Evolutionary conservation across 1,284 basidiomycete species (phyloP).

Genomic region (Austroboletus novae-zelandiae): DNA sequence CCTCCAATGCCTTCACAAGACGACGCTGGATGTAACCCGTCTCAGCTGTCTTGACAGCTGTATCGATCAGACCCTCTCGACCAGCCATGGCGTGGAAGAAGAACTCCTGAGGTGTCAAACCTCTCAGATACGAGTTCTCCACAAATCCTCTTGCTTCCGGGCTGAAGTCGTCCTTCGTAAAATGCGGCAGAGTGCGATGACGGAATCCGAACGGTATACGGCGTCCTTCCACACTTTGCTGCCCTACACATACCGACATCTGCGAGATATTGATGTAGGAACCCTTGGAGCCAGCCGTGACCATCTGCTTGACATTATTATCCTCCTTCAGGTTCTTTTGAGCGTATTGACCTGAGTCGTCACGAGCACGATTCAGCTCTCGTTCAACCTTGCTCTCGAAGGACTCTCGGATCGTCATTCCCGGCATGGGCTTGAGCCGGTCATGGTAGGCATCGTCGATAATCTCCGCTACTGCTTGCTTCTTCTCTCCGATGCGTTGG

Average conservation of each 20-base stretch:
- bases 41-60: slow-evolving; percentile 99
- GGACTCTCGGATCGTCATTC: slow-evolving; percentile 99
- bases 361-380: slow-evolving; percentile 94
- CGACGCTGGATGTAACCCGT: slow-evolving; percentile 99
- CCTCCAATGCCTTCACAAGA: slow-evolving; percentile 96
- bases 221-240: slow-evolving; percentile 97
- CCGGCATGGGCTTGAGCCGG: slow-evolving; percentile 82
- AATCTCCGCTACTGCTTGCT: slow-evolving; percentile 69
- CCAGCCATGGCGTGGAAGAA: slow-evolving; percentile 99
- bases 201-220: slow-evolving; percentile 99
- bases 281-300: slow-evolving; percentile 97
- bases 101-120: slow-evolving; percentile 97
- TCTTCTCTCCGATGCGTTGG: slow-evolving; percentile 79
- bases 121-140: slow-evolving; percentile 99
- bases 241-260: slow-evolving; percentile 99
- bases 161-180: slow-evolving; percentile 98
- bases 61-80: slow-evolving; percentile 98
- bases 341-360: slow-evolving; percentile 92
- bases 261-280: slow-evolving; percentile 99
- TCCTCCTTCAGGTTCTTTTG: slow-evolving; percentile 96
- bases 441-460: slow-evolving; percentile 83
- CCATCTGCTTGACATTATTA: slow-evolving; percentile 99
- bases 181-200: slow-evolving; percentile 95
- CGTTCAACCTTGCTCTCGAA: slow-evolving; percentile 93
- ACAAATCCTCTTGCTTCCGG: slow-evolving; percentile 99